Evolutionary conservation across 2,329 filamentous ascomycete species (phyloP).

Genomic region (Elsinoe fawcettii): DNA sequence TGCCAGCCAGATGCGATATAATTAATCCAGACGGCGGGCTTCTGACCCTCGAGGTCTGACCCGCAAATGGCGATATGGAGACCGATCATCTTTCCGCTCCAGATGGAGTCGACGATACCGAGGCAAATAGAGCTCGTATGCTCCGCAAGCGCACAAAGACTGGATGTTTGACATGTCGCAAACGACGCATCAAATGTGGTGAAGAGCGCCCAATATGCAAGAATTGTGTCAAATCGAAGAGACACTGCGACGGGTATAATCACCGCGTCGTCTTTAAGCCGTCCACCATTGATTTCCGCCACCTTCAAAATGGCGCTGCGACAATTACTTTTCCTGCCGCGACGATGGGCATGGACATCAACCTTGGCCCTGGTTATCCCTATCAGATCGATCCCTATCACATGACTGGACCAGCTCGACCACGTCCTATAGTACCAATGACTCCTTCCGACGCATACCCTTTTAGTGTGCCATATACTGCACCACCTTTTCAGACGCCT

Average conservation of each 20-base stretch:
- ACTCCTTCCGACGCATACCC: constrained; percentile 9
- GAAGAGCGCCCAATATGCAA: constrained; percentile 75
- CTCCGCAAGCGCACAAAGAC: constrained; percentile 71
- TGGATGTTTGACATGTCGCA: constrained; percentile 86
- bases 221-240: constrained; percentile 81
- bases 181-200: constrained; percentile 93
- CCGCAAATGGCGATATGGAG: constrained; percentile 6
- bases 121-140: constrained; percentile 3
- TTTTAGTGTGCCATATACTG: constrained; percentile 1
- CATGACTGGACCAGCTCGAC: not conserved
- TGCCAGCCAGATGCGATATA: not conserved
- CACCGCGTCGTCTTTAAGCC: constrained; percentile 75
- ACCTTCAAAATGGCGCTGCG: constrained; percentile 35
- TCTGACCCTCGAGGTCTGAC: not conserved
- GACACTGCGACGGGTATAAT: constrained; percentile 75
- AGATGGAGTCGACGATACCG: not conserved
- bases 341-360: constrained; percentile 13
- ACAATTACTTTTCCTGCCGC: constrained; percentile 32
- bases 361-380: not conserved
- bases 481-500: not conserved
- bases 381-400: constrained; percentile 7
- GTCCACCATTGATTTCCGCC: constrained; percentile 52
- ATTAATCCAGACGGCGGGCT: not conserved
- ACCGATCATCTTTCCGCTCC: not conserved
- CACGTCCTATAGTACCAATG: constrained; percentile 9